Evolutionary conservation across 768 basidiomycete genomes (phyloP), one percentile per base, ranked within the genome.

Genomic region (Glaciozyma antarctica): DNA sequence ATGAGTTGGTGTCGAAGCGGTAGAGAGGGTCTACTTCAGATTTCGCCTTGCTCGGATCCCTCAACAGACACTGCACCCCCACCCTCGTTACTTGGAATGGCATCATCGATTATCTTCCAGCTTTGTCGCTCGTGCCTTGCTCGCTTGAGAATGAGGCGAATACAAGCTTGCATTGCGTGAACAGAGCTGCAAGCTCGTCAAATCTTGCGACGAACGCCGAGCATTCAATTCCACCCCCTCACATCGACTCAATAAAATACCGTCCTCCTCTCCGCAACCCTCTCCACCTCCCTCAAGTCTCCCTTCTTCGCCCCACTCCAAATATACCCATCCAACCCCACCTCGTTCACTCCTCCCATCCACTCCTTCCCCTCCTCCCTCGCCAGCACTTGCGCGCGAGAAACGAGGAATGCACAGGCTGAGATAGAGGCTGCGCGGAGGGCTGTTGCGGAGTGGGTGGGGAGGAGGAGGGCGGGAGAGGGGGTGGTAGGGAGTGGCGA

Each of bases 211-310:
- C 32, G 32, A 32, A 32, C 32, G 32, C 32, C 32, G 32, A 32
- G 32, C 32, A 32, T 32, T 32, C 32, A 9, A 32, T 32, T 32
- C 32, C 32, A 32, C 32, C 32, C 9, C 32, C 32, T n/a, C 32
- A 9, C 32, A 32, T n/a, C n/a, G 9, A 32, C 32, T 63, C 61
- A 67, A 24, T 67, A 67, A 41, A 24, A 63, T 19, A 63, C 62
- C 28, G 62, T 67, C 22, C 62, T 55, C 43, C 55, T 61, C 66
- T 63, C 66, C 17, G 30, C 62, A 2, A 61, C 15, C 44, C 62
- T 32, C 59, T 24, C 62, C 5, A 63, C 55, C 5, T 45, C 19
- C 55, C 58, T 38, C 56, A 22, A 4, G 24, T 24, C 59, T 32
- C 28, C 62, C 41, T 24, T 6, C 66, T 63, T 67, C 16, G 22